Evolutionary conservation across 1,139 yeast genomes (phyloP), one percentile per base, ranked within the genome.

Genomic region (Sugiyamaella paludigena): DNA sequence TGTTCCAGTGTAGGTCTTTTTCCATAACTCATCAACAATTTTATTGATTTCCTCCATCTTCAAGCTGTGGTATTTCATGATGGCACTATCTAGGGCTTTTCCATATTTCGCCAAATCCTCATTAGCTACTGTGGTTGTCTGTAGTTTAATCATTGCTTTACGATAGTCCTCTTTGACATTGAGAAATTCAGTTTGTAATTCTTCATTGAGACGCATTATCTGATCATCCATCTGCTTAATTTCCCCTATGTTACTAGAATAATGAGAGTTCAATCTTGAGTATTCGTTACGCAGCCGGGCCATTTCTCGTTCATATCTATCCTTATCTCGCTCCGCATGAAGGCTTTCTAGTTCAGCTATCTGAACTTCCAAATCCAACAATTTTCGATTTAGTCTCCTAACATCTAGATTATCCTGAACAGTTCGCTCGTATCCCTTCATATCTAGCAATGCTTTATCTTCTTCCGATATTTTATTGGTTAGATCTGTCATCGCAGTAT

Each of bases 11-110:
- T 94, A 94, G 0, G 99, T 92, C 48, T 81, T 81, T 53, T 88
- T 86, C 99, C 99, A 94, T 39, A 92, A 69, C 60, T 89, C 97
- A 60, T 87, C 92, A 45, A 94, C 74, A 29, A 88, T 86, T 53
- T 86, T 75, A 66, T 94, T 94, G 60, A 92, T 89, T 60, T 91
- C 96, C 57, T 81, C 81, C 98, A 94, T 94, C 65, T 94, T 94
- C 53, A 85, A 72, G 50, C 88, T 78, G 65, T 94, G 99, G 63
- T 82, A 92, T 60, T 84, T 83, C 96, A 94, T 91, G 45, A 94
- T 91, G 0, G 98, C 96, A 58, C 81, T 81, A 61, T 94, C 98
- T 44, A 94, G 74, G 0, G 96, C 96, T 58, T 83, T 87, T 10
- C 89, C 79, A 62, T 89, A 89, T 1, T 86, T 84, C 16, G 77